phyloP scores from a whole-genome alignment of 129 eudicot species.

The Tanacetum coccineum region DNA sequence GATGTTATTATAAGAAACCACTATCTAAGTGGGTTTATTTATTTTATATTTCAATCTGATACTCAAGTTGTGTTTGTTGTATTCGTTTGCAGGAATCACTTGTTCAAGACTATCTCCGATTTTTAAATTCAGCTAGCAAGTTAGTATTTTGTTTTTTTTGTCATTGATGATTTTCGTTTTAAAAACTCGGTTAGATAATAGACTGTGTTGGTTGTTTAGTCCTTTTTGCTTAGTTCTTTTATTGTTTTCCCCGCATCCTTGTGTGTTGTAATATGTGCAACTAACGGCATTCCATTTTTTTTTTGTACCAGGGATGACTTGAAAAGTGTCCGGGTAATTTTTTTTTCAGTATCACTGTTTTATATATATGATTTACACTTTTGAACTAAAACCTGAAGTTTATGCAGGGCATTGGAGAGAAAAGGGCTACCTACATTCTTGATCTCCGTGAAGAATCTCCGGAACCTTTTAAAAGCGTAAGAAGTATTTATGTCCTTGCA shows the following conservation, averaged over 20 bases:
- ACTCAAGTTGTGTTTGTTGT: neutral
- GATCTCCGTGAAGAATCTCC: slow-evolving; percentile 82
- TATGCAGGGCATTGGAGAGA: slow-evolving; percentile 81
- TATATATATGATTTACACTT: neutral
- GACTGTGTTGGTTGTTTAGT: neutral
- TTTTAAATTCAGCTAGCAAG: slow-evolving; percentile 84
- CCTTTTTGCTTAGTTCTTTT: neutral
- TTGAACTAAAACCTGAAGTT: neutral
- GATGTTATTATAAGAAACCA: no score
- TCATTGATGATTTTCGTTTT: neutral
- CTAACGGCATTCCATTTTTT: slow-evolving; percentile 15
- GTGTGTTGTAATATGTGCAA: neutral
- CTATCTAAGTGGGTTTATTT: neutral
- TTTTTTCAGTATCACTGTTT: neutral
- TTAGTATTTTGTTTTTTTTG: slow-evolving; percentile 35
- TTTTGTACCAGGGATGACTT: slow-evolving; percentile 60
- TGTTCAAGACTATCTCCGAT: slow-evolving; percentile 58
- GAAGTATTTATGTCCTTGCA: slow-evolving; percentile 18
- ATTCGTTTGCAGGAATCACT: slow-evolving; percentile 51
- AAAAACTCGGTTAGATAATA: neutral
- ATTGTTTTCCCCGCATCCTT: neutral
- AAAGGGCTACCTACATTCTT: slow-evolving; percentile 77
- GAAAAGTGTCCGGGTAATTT: slow-evolving; percentile 55
- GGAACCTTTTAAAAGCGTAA: slow-evolving; percentile 79
- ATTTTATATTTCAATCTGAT: neutral